Evolutionary conservation across 176 grass and related monocot species (phyloP), one percentile per base, ranked within the genome.

Genomic region (Alloteropsis semialata): DNA sequence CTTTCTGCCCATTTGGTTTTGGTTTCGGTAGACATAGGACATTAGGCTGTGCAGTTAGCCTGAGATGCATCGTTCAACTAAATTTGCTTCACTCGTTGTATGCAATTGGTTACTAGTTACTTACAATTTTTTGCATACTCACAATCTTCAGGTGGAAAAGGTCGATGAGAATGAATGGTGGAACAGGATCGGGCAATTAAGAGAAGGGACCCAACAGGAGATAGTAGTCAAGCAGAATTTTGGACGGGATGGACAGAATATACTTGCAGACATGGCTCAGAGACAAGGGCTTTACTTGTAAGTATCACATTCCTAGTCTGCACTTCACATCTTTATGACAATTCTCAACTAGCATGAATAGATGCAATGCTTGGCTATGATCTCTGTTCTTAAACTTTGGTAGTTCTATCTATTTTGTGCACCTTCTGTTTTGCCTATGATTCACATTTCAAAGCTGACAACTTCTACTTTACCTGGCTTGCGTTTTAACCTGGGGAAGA

Each of bases 211-310:
- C 15, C 96, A 95, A 61, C 87, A 88, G 84, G 96, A 95, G 80
- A 63, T 98, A 71, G 84, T 98, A 56, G 87, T 98, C 37, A 98
- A 93, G 82, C 68, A 33, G 13, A 91, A 93, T 89, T 90, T 98
- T n/a, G 96, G 96, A 44, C 92, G 96, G 27, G 96, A 95, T 86
- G 92, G 89, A 75, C 96, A 98, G 50, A 91, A 93, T 62, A 77
- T 78, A 75, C 87, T 98, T 60, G 88, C 91, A 79, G 56, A 92
- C 75, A 98, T 98, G 91, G 92, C 92, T 81, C 92, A 85, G 18
- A 88, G 66, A 77, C 87, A 93, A 55, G 92, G 92, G 65, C 79
- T 98, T 62, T 88, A 98, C 84, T 98, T 98, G 96, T 98, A 98
- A 80, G 92, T 61, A 60, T 78, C 33, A 6, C 48, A 74, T 71